Conservation (phyloP, 345 rosid genomes). For the Hibiscus syriacus region DNA sequence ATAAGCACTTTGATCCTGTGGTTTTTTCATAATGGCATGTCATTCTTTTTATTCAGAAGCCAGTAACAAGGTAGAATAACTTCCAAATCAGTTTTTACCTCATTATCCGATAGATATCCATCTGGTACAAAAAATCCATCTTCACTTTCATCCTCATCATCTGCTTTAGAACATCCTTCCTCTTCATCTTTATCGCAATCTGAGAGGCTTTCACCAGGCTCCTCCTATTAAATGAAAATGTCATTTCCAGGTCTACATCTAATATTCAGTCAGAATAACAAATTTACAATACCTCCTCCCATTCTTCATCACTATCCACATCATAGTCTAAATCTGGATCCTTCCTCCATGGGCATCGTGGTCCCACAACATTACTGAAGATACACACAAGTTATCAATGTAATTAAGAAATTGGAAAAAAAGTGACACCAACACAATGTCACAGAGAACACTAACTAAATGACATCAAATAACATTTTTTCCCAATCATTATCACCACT, state of each 20-base stretch:
- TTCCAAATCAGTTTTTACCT: conserved; percentile 39
- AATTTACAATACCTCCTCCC: conserved; percentile 72
- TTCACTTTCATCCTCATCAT: conserved; percentile 79
- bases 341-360: conserved; percentile 65
- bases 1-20: background rate
- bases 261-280: conserved; percentile 2
- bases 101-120: conserved; percentile 93
- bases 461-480: too few species aligned
- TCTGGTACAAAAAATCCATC: conserved; percentile 96
- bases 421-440: background rate
- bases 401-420: too few species aligned
- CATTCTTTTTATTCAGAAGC: background rate
- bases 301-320: conserved; percentile 91
- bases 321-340: conserved; percentile 90
- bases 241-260: background rate
- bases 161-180: conserved; percentile 56
- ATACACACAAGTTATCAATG: too few species aligned
- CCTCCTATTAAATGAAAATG: conserved; percentile 52
- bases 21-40: background rate
- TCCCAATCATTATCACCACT: too few species aligned
- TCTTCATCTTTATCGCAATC: conserved; percentile 86
- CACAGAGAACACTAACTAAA: background rate
- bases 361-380: conserved; percentile 53
- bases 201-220: conserved; percentile 97
- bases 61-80: background rate